A percentile compares a stretch with the other conserved stretches of the same genome.
phyloP scores from a whole-genome alignment of 1,139 yeast genomes.

The Arxiozyma slooffiae region DNA sequence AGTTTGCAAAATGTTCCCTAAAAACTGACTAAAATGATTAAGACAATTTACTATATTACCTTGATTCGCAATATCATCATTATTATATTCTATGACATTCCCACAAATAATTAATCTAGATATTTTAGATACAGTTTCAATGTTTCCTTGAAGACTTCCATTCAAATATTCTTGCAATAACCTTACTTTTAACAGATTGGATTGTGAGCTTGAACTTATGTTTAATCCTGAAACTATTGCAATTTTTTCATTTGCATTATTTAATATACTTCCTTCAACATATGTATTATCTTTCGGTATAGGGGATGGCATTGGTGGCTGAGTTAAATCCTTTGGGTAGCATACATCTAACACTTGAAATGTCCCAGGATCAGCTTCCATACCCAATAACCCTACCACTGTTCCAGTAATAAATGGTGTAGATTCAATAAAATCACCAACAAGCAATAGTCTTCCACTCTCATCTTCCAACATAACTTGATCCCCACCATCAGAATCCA shows the following conservation, averaged over 20 bases:
- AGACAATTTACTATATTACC: conserved; percentile 25
- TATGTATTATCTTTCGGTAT: conserved; percentile 5
- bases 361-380: conserved; percentile 73
- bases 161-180: conserved; percentile 60
- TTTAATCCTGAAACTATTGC: conserved; percentile 71
- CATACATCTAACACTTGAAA: conserved; percentile 76
- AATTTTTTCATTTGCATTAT: conserved; percentile 29
- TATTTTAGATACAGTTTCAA: conserved; percentile 32
- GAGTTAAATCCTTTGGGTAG: conserved; percentile 59
- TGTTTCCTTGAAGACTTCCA: conserved; percentile 47
- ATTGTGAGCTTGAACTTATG: conserved; percentile 37
- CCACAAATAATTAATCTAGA: conserved; percentile 65
- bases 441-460: conserved; percentile 72
- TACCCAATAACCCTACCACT: conserved; percentile 76
- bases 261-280: conserved; percentile 5
- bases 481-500: conserved; percentile 45
- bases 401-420: conserved; percentile 72
- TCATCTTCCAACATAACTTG: conserved; percentile 80
- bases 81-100: conserved; percentile 44
- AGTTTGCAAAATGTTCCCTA: conserved; percentile 48
- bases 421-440: conserved; percentile 49
- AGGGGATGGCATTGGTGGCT: conserved; percentile 32
- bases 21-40: conserved; percentile 44
- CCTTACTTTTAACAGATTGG: conserved; percentile 42
- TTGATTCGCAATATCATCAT: conserved; percentile 17